These are phyloP conservation scores for Nicotiana attenuata DNA, from an alignment of 257 asterid species.

Conservation along the genomic window DNA sequence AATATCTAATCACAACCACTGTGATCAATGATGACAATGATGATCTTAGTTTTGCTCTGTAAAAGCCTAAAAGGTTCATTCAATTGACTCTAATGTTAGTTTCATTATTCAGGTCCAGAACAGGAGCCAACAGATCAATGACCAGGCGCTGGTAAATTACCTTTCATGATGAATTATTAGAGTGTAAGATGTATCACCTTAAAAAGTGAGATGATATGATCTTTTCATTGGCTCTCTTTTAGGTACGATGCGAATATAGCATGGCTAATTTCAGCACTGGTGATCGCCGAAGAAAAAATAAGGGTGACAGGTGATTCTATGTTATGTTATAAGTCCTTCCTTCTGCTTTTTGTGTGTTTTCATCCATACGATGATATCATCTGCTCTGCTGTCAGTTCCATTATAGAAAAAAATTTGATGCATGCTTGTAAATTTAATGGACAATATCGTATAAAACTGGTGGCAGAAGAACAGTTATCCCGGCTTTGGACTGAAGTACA, in stretches of 20 bases:
- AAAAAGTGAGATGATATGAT: not conserved
- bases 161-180: constrained; percentile 12
- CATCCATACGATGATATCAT: not conserved
- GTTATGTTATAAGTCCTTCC: not conserved
- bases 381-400: not conserved
- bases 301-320: constrained; percentile 71
- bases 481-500: not conserved
- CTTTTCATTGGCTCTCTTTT: not conserved
- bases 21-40: not conserved
- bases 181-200: not conserved
- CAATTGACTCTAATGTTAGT: not conserved
- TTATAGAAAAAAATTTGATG: not conserved
- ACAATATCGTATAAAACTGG: not conserved
- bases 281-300: constrained; percentile 86
- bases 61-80: not conserved
- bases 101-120: constrained; percentile 61
- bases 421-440: not conserved
- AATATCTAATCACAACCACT: not conserved
- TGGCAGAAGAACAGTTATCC: not conserved
- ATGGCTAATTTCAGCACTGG: constrained; percentile 99
- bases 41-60: not conserved
- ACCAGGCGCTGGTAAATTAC: constrained; percentile 74
- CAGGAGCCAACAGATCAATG: constrained; percentile 75
- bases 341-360: not conserved
- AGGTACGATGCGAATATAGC: constrained; percentile 97